Evolutionary conservation across 108 stramenopile species (phyloP), one percentile per base, ranked within the genome.

Genomic region (Aurantiochytrium sp.): DNA sequence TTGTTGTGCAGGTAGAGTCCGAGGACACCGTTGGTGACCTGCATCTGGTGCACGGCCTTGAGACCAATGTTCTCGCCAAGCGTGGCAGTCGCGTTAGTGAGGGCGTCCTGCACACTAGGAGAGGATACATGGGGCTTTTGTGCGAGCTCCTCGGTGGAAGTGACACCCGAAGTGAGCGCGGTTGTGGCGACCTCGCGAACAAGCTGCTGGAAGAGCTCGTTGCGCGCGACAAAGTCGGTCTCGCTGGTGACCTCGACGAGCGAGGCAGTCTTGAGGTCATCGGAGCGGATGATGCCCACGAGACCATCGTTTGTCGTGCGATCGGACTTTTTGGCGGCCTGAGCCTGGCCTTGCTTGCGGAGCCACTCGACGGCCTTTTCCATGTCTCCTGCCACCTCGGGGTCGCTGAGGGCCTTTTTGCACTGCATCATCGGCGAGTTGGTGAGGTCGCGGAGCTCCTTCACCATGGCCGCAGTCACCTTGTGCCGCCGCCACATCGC

Each of bases 201-300:
- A 76, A 92, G 90, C 49, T 23, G 44, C 90, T 94, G 94, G 90
- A 94, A 94, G 59, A 90, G 60, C 10, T 89, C 92, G 88, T 94
- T 94, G 53, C 93, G 59, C 14, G 92, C 92, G 6, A 94, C 94
- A 60, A 94, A 94, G 76, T 94, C 94, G 4, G 94, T 94, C 88
- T 94, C 94, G 76, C 89, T 72, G 59, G 43, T 88, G 0, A 88
- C 88, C 44, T 88, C 88, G 4, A 88, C 88, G 4, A 92, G 88
- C 44, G 91, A 89, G 14, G 72, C 91, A 23, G 45, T 55, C 6
- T 29, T 1, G 53, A 87, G 89, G 53, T 89, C 60, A 19, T 91
- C 93, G 23, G 69, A 44, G 21, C 89, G 29, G 28, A 72, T 90
- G 58, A 45, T 8, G 90, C 45, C 64, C 21, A 71, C 29, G 60